Conservation (phyloP, 371 early-diverging fungal genomes). For the Parasitella parasitica region DNA sequence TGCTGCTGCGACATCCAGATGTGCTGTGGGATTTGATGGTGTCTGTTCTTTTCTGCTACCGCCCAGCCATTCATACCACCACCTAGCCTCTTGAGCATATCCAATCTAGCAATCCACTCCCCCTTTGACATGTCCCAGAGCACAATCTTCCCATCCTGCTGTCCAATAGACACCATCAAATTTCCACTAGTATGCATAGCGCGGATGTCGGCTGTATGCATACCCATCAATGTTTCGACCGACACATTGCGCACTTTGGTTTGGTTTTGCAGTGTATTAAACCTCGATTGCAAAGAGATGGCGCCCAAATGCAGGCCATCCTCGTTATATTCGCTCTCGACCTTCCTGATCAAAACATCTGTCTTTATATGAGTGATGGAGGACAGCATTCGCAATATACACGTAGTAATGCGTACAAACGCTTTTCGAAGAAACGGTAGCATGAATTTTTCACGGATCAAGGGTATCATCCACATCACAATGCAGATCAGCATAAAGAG, state of each 20-base stretch:
- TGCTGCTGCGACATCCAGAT: background rate
- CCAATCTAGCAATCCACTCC: conserved; percentile 36
- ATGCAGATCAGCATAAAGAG: conserved; percentile 26
- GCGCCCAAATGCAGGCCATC: conserved; percentile 42
- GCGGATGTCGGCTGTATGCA: conserved; percentile 34
- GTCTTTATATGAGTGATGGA: background rate
- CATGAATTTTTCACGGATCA: conserved; percentile 26
- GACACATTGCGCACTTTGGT: conserved; percentile 21
- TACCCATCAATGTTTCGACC: conserved; percentile 33
- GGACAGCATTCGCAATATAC: background rate
- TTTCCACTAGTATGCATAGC: conserved; percentile 17
- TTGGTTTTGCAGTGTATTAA: conserved; percentile 21
- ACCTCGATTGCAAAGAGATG: conserved; percentile 35
- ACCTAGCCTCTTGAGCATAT: conserved; percentile 16
- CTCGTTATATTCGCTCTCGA: conserved; percentile 21
- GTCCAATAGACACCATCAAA: conserved; percentile 25
- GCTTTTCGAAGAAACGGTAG: conserved; percentile 22
- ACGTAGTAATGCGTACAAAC: conserved; percentile 7
- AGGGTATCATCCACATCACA: conserved; percentile 34
- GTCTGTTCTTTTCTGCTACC: conserved; percentile 9
- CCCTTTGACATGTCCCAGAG: conserved; percentile 30
- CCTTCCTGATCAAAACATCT: background rate
- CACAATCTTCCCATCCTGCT: conserved; percentile 34
- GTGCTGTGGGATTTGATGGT: background rate
- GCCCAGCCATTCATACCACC: conserved; percentile 7